Base-by-base conservation (phyloP, 768 basidiomycete genomes). In the Thelephora ganbajun region DNA sequence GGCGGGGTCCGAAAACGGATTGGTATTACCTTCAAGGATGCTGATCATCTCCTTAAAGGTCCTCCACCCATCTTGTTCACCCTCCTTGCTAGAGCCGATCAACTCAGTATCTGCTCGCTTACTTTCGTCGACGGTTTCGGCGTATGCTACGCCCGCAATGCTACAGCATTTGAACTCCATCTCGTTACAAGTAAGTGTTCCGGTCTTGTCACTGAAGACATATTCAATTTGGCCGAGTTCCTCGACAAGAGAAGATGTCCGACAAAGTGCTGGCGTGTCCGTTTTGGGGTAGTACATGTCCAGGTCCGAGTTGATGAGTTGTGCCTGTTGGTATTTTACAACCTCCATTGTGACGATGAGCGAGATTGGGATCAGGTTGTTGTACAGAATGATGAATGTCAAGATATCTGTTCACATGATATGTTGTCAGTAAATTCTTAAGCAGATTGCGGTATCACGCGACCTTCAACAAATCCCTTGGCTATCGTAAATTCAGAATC, bases 301-400 rank as follows among this genome's bases (percentile, higher is more conserved):
- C 45, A 94, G 77, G 64, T 94, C 96, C 20, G 78, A 91, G 63
- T 98, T 99, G 71, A 99, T 99, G 46, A 97, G 74, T 33, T 88
- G 84, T 1, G 96, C 93, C 67, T 98, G 96, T 62, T 96, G 92
- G 59, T 84, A 98, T 63, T 97, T 97, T 68, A 99, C 96, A 33
- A 98, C 86, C 69, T 99, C 96, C 85, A 98, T 98, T 3, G 96
- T 98, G 56, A 99, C 96, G 57, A 98, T 94, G 55, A 99, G 80
- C 48, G 94, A 98, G 58, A 99, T 99, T 3, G 94, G 94, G 51
- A 99, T 98, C 56, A 99, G 74, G 68, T 98, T 99, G 70, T 97
- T 98, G 72, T 97, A 98, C 35, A 97, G 73, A 63, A 99, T 94
- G 64, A 98, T 88, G 69, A 97, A 99, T 9, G 96, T 98, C 35